These are phyloP conservation scores for Boeremia exigua DNA, from an alignment of 2,329 filamentous ascomycete genomes.

Conservation along the genomic window DNA sequence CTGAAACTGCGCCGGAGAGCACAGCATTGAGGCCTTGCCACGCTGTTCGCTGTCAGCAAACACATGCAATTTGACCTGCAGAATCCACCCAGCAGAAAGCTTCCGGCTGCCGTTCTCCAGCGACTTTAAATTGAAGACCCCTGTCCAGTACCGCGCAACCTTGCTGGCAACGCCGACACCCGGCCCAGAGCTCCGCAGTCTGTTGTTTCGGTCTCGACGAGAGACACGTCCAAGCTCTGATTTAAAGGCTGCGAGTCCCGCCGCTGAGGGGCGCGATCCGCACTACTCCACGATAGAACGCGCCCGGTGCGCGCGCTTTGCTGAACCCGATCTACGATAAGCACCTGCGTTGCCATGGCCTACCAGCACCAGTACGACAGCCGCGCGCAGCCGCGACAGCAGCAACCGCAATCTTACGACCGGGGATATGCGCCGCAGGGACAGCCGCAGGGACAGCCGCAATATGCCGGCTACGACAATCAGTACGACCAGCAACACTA, in stretches of 20 bases:
- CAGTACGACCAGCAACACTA: slow-evolving; percentile 42
- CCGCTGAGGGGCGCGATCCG: slow-evolving; percentile 30
- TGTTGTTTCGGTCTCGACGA: slow-evolving; percentile 11
- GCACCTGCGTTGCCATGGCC: slow-evolving; percentile 42
- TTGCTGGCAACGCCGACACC: slow-evolving; percentile 15
- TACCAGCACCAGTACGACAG: slow-evolving; percentile 48
- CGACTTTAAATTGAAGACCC: slow-evolving; percentile 29
- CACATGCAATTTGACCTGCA: slow-evolving; percentile 3
- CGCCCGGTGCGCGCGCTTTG: slow-evolving; percentile 24
- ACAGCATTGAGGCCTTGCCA: slow-evolving; percentile 15
- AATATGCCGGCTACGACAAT: slow-evolving; percentile 38
- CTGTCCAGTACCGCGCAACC: slow-evolving; percentile 30
- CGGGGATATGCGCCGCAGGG: slow-evolving; percentile 24
- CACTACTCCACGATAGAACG: slow-evolving; percentile 24
- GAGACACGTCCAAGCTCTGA: slow-evolving; percentile 21
- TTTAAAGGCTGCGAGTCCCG: slow-evolving; percentile 23
- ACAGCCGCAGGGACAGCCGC: slow-evolving; percentile 35
- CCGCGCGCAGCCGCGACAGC: slow-evolving; percentile 43
- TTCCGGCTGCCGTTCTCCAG: slow-evolving; percentile 11
- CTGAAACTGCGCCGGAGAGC: slow-evolving; percentile 24
- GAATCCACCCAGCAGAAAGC: slow-evolving; percentile 9
- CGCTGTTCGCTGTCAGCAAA: slow-evolving; percentile 19
- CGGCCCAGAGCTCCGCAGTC: slow-evolving; percentile 6
- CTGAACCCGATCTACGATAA: slow-evolving; percentile 24
- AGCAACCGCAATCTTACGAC: slow-evolving; percentile 20